Percentiles rank a stretch among this genome's conserved stretches.
Conservation (phyloP, 108 stramenopile species). For the Mediolabrus comicus region DNA sequence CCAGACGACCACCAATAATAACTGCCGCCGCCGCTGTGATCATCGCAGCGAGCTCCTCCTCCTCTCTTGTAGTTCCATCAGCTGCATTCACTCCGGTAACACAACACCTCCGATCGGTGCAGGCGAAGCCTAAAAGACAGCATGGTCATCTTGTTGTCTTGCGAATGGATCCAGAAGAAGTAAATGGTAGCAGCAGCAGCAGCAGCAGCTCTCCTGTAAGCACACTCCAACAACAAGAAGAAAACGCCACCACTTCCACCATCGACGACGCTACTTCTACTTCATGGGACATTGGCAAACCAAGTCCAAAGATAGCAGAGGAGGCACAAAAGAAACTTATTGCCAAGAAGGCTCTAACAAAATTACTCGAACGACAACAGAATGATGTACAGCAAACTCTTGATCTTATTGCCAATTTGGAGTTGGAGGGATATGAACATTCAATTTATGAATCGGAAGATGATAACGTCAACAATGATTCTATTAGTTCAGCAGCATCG, state of each 20-base stretch:
- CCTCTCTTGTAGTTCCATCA: no score
- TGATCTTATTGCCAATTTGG: conserved; percentile 8
- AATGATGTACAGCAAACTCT: conserved; percentile 3
- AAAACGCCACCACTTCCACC: no score
- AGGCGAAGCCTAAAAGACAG: no score
- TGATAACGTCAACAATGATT: background rate
- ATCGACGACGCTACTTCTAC: background rate
- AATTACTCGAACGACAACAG: conserved; percentile 50
- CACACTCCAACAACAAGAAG: background rate
- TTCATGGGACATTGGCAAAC: conserved; percentile 32
- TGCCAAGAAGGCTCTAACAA: conserved; percentile 44
- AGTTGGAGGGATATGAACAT: conserved; percentile 6
- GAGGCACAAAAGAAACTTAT: conserved; percentile 19
- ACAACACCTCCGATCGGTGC: no score
- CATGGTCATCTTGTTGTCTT: no score
- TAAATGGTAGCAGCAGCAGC: no score
- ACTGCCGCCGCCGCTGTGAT: no score
- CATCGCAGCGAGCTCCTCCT: no score
- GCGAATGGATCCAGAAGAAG: no score
- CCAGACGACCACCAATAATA: no score
- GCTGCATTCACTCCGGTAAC: no score
- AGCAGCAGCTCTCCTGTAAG: background rate
- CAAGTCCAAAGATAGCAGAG: conserved; percentile 24
- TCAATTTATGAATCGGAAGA: background rate
- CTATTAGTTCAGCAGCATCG: background rate